Evolutionary conservation across 2,329 filamentous ascomycete genomes (phyloP).

Genomic region (Diaporthe ampelina): DNA sequence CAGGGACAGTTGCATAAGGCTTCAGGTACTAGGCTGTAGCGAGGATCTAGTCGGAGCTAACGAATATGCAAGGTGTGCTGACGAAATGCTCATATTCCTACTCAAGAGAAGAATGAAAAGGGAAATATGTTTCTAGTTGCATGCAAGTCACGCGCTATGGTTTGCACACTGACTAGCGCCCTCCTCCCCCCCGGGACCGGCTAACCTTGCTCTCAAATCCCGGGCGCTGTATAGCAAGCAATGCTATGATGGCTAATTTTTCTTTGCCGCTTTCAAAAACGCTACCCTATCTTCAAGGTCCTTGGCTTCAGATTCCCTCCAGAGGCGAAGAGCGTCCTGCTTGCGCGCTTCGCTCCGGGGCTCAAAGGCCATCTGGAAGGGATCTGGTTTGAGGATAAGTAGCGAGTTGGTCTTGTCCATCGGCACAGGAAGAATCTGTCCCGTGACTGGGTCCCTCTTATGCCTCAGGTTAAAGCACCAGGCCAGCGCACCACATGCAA

Average conservation of each 20-base stretch:
- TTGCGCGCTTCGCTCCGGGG: slow-evolving; percentile 6
- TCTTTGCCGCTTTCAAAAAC: neutral
- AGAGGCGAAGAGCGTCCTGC: slow-evolving; percentile 17
- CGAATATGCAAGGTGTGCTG: neutral
- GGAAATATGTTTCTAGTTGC: no score
- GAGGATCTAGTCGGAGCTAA: neutral
- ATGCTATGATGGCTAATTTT: neutral
- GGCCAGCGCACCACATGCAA: slow-evolving; percentile 13
- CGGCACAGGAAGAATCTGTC: neutral
- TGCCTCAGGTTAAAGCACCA: slow-evolving; percentile 20
- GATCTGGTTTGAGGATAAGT: neutral
- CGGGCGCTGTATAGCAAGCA: neutral
- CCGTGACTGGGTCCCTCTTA: neutral
- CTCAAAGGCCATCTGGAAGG: slow-evolving; percentile 13
- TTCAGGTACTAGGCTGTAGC: no score
- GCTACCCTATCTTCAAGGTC: neutral
- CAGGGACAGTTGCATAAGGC: neutral
- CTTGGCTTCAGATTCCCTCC: slow-evolving; percentile 1
- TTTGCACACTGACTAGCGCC: no score
- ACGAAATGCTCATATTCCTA: neutral
- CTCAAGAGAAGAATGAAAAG: neutral
- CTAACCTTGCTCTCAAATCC: neutral
- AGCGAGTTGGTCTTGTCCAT: neutral
- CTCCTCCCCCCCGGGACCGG: no score
- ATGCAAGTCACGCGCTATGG: neutral